phyloP scores from a whole-genome alignment of 139 green algal species.

The Picocystis salinarum region DNA sequence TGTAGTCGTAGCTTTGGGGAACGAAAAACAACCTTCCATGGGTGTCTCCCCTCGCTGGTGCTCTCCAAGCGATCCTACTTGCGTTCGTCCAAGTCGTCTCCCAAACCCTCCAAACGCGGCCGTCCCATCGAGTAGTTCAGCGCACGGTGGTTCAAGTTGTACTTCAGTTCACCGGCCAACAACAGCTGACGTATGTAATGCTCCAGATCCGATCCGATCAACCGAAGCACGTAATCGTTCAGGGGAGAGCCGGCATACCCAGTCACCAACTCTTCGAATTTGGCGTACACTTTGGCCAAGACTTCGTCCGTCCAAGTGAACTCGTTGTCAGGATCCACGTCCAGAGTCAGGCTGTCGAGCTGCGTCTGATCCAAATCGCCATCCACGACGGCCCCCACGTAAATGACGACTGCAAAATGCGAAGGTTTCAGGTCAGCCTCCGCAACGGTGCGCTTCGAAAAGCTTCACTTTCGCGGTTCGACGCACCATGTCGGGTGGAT shows the following conservation, averaged over 20 bases:
- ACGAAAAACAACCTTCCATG: too few relatives aligned
- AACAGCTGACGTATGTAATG: constrained; percentile 19
- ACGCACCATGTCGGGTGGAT: background rate
- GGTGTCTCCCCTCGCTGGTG: too few relatives aligned
- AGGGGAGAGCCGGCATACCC: constrained; percentile 17
- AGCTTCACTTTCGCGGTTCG: background rate
- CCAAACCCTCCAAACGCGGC: constrained; percentile 2
- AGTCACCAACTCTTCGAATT: constrained; percentile 21
- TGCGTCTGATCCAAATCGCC: constrained; percentile 17
- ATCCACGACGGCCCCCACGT: background rate
- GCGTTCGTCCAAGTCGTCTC: too few relatives aligned
- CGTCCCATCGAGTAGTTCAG: constrained; percentile 26
- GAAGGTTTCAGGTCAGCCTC: background rate
- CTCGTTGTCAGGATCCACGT: constrained; percentile 22
- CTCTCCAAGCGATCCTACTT: too few relatives aligned
- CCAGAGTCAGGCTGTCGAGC: constrained; percentile 15
- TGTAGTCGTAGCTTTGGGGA: too few relatives aligned
- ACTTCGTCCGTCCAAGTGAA: constrained; percentile 15
- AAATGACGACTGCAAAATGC: background rate
- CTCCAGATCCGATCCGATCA: constrained; percentile 23
- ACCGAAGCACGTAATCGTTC: constrained; percentile 18
- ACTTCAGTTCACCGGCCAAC: constrained; percentile 18
- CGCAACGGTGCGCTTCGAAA: background rate
- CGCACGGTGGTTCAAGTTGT: constrained; percentile 19
- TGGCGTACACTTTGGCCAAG: constrained; percentile 17